Percentiles rank a stretch among this genome's conserved stretches.
phyloP scores from a whole-genome alignment of 2,329 filamentous ascomycete species.

The Corinectria fuckeliana region DNA sequence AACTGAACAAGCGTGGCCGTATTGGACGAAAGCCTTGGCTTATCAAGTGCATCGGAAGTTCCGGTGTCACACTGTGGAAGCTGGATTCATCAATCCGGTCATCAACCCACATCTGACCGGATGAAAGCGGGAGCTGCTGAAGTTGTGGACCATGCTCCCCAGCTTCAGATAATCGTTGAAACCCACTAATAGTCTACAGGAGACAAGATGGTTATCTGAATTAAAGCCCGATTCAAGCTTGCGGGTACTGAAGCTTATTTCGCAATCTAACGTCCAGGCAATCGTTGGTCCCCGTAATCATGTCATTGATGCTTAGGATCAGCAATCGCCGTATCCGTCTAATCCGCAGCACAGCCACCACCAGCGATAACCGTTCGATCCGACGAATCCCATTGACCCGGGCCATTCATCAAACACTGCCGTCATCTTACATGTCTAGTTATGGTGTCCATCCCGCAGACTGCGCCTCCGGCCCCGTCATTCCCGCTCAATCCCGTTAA shows the following conservation, averaged over 20 bases:
- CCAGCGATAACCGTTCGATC: background rate
- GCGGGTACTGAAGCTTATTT: background rate
- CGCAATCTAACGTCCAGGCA: no score
- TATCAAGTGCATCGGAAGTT: background rate
- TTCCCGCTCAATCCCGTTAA: constrained; percentile 12
- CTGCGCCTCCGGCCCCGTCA: constrained; percentile 22
- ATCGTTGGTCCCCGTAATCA: background rate
- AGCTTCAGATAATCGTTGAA: background rate
- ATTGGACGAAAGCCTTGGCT: background rate
- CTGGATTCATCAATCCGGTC: background rate
- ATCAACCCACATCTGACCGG: background rate
- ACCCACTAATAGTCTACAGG: background rate
- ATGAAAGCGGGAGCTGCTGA: background rate
- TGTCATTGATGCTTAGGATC: background rate
- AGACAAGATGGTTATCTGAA: background rate
- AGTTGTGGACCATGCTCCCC: background rate
- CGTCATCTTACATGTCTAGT: constrained; percentile 10
- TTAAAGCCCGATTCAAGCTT: background rate
- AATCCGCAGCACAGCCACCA: background rate
- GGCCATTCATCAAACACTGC: constrained; percentile 1
- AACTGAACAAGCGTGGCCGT: no score
- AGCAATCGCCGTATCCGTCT: background rate
- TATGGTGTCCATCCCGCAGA: background rate
- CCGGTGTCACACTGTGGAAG: background rate
- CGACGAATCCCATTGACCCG: background rate